phyloP scores from a whole-genome alignment of 208 protist species.

The Herpetomonas samuelpessoai region DNA sequence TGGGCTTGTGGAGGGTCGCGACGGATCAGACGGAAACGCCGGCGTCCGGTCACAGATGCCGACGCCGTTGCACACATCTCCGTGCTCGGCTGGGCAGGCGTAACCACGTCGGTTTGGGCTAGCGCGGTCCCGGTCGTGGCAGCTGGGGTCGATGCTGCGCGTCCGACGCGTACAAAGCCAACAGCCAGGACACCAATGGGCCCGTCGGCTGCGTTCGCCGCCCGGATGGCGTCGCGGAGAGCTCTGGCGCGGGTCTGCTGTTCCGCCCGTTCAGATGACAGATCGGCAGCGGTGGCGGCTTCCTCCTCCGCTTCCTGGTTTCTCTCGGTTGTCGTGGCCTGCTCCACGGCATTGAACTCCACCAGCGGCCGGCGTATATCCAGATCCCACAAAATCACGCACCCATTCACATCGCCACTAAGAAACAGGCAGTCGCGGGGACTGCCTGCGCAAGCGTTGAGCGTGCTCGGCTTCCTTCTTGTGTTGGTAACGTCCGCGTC shows the following conservation, averaged over 20 bases:
- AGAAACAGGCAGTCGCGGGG: slow-evolving; percentile 29
- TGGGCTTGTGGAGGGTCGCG: neutral
- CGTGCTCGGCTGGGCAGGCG: too few relatives aligned
- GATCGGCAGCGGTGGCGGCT: neutral
- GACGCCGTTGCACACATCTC: too few relatives aligned
- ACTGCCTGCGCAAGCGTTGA: neutral
- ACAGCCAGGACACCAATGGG: slow-evolving; percentile 22
- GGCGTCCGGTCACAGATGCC: neutral
- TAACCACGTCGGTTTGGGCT: neutral
- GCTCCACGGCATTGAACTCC: slow-evolving; percentile 28
- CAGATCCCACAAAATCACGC: slow-evolving; percentile 72
- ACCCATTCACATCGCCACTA: slow-evolving; percentile 62
- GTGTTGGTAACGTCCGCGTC: too few relatives aligned
- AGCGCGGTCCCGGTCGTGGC: too few relatives aligned
- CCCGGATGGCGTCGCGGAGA: neutral
- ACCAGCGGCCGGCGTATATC: slow-evolving; percentile 37
- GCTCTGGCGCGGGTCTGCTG: neutral
- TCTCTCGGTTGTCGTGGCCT: slow-evolving; percentile 8
- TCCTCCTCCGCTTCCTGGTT: neutral
- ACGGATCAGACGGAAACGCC: neutral
- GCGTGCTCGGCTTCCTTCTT: too few relatives aligned
- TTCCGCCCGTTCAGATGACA: too few relatives aligned
- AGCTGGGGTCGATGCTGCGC: too few relatives aligned
- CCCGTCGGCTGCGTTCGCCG: neutral
- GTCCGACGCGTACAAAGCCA: slow-evolving; percentile 22